These are phyloP conservation scores for Ascochyta viciae-villosae DNA, from an alignment of 2,329 filamentous ascomycete species.

Conservation along the genomic window DNA sequence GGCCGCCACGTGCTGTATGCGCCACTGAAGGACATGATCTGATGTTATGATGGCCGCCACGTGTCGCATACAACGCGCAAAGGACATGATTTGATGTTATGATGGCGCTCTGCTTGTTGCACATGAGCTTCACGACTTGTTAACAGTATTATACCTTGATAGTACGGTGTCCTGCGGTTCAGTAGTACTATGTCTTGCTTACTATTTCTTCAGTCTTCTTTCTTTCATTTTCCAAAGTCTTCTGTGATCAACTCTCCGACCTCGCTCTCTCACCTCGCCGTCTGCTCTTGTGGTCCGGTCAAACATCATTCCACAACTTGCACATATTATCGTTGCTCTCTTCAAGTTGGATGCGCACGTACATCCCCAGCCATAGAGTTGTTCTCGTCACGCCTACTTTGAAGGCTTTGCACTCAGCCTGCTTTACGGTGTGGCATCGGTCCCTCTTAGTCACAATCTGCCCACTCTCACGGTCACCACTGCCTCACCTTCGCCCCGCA, in stretches of 20 bases:
- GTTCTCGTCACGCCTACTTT: neutral
- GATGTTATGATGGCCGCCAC: neutral
- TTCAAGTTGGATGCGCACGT: too few relatives aligned
- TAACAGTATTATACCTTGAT: conserved; percentile 20
- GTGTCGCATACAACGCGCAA: neutral
- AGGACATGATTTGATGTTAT: neutral
- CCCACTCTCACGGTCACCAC: conserved; percentile 5
- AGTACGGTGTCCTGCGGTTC: conserved; percentile 9
- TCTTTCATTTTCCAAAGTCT: neutral
- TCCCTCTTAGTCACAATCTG: neutral
- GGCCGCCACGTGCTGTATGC: neutral
- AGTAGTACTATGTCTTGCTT: neutral
- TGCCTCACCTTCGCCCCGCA: conserved; percentile 8
- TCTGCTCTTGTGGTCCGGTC: neutral
- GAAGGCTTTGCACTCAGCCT: neutral
- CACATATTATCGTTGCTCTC: neutral
- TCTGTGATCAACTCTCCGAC: neutral
- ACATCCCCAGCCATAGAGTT: neutral
- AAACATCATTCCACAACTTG: neutral
- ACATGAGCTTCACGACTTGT: conserved; percentile 16
- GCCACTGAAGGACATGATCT: neutral
- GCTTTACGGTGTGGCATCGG: neutral
- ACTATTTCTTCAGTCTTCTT: neutral
- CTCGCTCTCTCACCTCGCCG: neutral
- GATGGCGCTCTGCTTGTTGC: conserved; percentile 9